Evolutionary conservation across 495 filamentous ascomycete species (phyloP), one percentile per base, ranked within the genome.

Genomic region (Trichodelitschia bisporula): DNA sequence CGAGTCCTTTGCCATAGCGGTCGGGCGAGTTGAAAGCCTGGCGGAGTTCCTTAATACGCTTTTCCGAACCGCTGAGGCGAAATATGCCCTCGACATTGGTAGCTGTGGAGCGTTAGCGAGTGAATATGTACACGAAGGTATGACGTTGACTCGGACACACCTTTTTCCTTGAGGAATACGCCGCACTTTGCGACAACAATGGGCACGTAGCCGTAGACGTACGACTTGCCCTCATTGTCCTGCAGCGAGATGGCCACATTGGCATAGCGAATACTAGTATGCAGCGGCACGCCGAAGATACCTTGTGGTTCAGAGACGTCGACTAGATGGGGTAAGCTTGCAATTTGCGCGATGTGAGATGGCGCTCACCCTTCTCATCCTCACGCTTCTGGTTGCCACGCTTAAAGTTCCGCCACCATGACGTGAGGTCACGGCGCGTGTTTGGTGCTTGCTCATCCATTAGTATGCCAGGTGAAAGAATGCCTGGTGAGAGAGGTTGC

Each of bases 151-250:
- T 28, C 19, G 9, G 25, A 10, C 13, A 18, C 44, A 92, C 86
- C 86, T 71, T 91, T 93, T 49, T 99, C 86, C 48, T 99, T 99
- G 39, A 99, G 53, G 43, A 79, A 99, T 1, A 99, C 83, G 28
- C 86, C 86, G 50, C 86, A 99, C 51, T 99, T 99, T 3, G 86
- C 86, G 23, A 99, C 84, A 28, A 99, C 84, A 39, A 99, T 93
- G 6, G 86, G 86, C 3, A 99, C 83, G 48, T 99, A 99, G 40
- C 86, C 86, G 50, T 99, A 99, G 16, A 93, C 92, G 47, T 86
- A 93, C 49, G 80, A 91, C 44, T 83, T 66, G 11, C 84, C 86
- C 32, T 80, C 64, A 30, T 75, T 74, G 48, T 93, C 78, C 37
- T 78, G 75, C 19, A 99, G 66, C 30, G 83, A 93, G 41, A 99